Base-by-base conservation (phyloP, 2,329 filamentous ascomycete genomes). In the Fusarium stilboides region DNA sequence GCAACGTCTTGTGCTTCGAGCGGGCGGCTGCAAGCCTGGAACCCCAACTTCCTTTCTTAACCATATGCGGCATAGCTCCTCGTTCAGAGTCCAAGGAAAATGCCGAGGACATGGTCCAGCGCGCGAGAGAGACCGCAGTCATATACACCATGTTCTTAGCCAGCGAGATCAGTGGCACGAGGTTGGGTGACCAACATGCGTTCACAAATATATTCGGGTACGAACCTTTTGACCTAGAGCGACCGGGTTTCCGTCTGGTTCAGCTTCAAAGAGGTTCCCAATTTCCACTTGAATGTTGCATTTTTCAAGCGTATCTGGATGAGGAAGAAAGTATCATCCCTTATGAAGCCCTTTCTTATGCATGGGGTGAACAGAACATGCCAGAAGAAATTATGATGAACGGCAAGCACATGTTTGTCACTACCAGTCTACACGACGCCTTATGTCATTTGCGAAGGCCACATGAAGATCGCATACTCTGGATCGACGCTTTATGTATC, bases 401-500 rank as follows among this genome's bases (percentile, higher is more conserved):
- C 1, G 22, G 1, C 0, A 53, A 50, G 14, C 8, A 1, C 0
- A 3, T 57, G 1, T 4, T 0, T 2, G 26, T 66, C 8, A 66
- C 65, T 0, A 4, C 1, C 2, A 66, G 53, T 3, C 0, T 69
- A 1, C 1, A 57, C 2, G 46, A 44, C 0, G 65, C 66, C 2
- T 17, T 69, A 0, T 4, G 1, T 0, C 28, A 50, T 1, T 3
- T 69, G 2, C 37, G 61, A 3, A 6, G 6, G 0, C 9, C 24
- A 0, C 2, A 49, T 0, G 12, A 45, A 3, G 67, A 69, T 3
- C 53, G 45, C 0, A 33, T 62, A 1, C 37, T 69, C 0, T 69
- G 67, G 67, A 2, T 58, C 0, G 65, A 69, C 34, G 65, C 65
- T 8, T 1, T 69, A 0, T 68, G 39, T 3, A 69, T 69, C 4